Conservation (phyloP, 148 eudicot genomes). For the Vaccinium corymbosum region DNA sequence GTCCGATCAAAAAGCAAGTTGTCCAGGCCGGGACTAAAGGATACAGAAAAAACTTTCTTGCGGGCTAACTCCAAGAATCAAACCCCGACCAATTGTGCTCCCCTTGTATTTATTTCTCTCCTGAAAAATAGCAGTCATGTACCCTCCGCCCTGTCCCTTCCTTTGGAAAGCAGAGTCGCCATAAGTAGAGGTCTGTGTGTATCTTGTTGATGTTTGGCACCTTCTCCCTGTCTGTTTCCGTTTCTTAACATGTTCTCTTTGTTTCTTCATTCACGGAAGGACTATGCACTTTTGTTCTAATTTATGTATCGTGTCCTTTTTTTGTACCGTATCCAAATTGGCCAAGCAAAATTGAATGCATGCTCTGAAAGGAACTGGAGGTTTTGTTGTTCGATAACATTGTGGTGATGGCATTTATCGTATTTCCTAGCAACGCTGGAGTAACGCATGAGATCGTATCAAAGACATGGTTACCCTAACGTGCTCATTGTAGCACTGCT, state of each 20-base stretch:
- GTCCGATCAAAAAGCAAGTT: no score
- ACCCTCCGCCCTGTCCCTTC: not conserved
- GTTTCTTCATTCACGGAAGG: conserved; percentile 20
- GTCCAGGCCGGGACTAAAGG: no score
- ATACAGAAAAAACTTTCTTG: no score
- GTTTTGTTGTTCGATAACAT: no score
- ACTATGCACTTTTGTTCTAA: not conserved
- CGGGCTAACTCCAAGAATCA: no score
- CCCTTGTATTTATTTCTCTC: not conserved
- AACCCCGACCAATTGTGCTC: no score
- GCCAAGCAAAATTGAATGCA: not conserved
- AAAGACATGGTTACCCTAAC: no score
- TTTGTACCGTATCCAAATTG: not conserved
- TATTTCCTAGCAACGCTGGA: no score
- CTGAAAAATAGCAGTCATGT: not conserved
- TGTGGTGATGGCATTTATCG: no score
- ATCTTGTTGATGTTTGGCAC: conserved; percentile 13
- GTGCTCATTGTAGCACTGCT: no score
- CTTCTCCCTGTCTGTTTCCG: conserved; percentile 10
- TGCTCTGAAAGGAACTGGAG: not conserved
- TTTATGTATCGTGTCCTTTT: not conserved
- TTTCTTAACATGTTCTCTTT: not conserved
- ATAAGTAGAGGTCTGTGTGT: not conserved
- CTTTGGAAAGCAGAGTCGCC: conserved; percentile 8
- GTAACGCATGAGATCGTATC: no score